Conservation (phyloP, 331 rosid species). For the Saraca asoca region DNA sequence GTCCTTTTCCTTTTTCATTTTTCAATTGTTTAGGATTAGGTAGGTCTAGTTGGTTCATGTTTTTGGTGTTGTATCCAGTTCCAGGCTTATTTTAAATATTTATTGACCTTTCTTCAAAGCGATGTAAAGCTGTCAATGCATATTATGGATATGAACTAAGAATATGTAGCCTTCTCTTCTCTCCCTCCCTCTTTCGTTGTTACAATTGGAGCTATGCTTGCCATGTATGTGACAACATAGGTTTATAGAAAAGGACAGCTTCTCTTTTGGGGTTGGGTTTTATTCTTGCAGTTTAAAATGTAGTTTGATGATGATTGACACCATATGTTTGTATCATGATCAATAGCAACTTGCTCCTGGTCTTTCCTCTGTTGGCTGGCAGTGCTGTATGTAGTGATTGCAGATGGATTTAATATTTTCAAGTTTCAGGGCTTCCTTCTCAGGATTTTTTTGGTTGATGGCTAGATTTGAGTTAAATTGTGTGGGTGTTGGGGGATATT, state of each 20-base stretch:
- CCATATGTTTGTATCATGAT: no score
- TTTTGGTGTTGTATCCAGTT: slow-evolving; percentile 6
- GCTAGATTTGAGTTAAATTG: no score
- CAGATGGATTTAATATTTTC: no score
- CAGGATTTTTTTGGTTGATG: no score
- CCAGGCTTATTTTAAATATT: slow-evolving; percentile 12
- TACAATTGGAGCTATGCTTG: background rate
- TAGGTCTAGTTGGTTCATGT: slow-evolving; percentile 1
- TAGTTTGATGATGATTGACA: no score
- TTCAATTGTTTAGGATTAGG: slow-evolving; percentile 19
- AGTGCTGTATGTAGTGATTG: background rate
- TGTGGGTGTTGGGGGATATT: no score
- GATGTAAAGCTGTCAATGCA: background rate
- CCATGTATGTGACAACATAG: background rate
- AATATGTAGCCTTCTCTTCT: background rate
- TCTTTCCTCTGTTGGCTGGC: background rate
- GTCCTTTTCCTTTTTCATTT: background rate
- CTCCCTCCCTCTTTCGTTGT: background rate
- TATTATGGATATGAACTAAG: background rate
- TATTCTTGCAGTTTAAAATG: background rate
- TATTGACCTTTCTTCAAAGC: background rate
- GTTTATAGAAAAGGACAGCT: background rate
- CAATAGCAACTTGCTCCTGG: no score
- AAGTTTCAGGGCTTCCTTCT: no score
- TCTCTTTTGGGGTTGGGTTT: background rate